Conservation (phyloP, 768 basidiomycete genomes). For the Amanita brunnescens region DNA sequence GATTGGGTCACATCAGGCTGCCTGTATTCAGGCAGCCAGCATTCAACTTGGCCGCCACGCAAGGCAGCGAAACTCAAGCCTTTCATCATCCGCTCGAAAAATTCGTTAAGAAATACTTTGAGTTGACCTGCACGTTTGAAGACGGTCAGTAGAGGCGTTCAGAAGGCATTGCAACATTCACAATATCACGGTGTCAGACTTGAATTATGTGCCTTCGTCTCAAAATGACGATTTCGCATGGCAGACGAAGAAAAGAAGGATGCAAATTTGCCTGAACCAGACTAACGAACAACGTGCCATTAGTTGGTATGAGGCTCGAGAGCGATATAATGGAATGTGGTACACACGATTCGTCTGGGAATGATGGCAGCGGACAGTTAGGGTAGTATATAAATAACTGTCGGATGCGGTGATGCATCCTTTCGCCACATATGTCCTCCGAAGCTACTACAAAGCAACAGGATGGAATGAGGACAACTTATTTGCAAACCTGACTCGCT, state of each 20-base stretch:
- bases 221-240: not conserved
- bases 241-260: conserved; percentile 2
- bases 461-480: conserved; percentile 98
- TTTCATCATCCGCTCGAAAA: conserved; percentile 25
- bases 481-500: conserved; percentile 82
- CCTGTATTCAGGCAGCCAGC: conserved; percentile 32
- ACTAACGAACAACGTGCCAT: not conserved
- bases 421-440: conserved; percentile 81
- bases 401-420: conserved; percentile 54
- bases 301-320: not conserved
- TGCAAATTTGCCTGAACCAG: not conserved
- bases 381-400: not conserved
- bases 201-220: not conserved
- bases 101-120: conserved; percentile 43
- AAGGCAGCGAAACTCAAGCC: not conserved
- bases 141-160: conserved; percentile 20
- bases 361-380: not conserved
- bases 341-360: not conserved
- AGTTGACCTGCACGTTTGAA: conserved; percentile 31
- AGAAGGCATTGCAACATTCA: not conserved
- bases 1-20: conserved; percentile 33
- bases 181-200: not conserved
- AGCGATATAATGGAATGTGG: not conserved
- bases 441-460: conserved; percentile 84
- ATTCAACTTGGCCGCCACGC: not conserved